These are phyloP conservation scores for Penicillium glabrum DNA, from an alignment of 2,329 filamentous ascomycete species.

Conservation along the genomic window DNA sequence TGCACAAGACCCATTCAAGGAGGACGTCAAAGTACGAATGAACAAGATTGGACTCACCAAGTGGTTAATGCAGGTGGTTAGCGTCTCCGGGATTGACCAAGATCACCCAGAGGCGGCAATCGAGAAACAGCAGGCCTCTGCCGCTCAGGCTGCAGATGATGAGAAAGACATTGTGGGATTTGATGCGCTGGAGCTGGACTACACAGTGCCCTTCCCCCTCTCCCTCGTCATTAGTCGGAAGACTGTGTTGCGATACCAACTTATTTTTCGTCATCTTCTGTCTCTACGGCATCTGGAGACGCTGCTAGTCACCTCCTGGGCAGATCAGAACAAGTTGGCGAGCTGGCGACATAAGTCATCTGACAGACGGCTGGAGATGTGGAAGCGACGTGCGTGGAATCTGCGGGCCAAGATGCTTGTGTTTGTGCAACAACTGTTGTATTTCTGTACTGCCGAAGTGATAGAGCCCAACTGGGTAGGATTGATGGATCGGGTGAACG, in stretches of 20 bases:
- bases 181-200: slow-evolving; percentile 91
- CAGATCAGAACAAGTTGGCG: slow-evolving; percentile 77
- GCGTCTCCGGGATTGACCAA: slow-evolving; percentile 91
- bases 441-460: slow-evolving; percentile 95
- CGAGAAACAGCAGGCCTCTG: slow-evolving; percentile 72
- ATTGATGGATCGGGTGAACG: slow-evolving; percentile 81
- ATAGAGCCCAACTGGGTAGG: slow-evolving; percentile 97
- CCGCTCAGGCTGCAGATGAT: slow-evolving; percentile 64
- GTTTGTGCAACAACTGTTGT: slow-evolving; percentile 93
- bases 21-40: slow-evolving; percentile 97
- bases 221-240: slow-evolving; percentile 94
- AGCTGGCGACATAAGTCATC: slow-evolving; percentile 82
- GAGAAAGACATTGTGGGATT: slow-evolving; percentile 86
- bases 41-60: slow-evolving; percentile 92
- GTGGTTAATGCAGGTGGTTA: slow-evolving; percentile 93
- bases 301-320: slow-evolving; percentile 83
- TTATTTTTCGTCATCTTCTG: slow-evolving; percentile 90
- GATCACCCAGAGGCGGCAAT: slow-evolving; percentile 62
- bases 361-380: slow-evolving; percentile 73
- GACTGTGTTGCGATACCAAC: slow-evolving; percentile 94
- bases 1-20: slow-evolving; percentile 93
- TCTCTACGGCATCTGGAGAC: slow-evolving; percentile 87
- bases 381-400: slow-evolving; percentile 92
- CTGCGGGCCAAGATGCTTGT: slow-evolving; percentile 91
- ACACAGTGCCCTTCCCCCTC: slow-evolving; percentile 89